Conservation (phyloP, 2,329 filamentous ascomycete genomes). For the Fusarium pseudonygamai region DNA sequence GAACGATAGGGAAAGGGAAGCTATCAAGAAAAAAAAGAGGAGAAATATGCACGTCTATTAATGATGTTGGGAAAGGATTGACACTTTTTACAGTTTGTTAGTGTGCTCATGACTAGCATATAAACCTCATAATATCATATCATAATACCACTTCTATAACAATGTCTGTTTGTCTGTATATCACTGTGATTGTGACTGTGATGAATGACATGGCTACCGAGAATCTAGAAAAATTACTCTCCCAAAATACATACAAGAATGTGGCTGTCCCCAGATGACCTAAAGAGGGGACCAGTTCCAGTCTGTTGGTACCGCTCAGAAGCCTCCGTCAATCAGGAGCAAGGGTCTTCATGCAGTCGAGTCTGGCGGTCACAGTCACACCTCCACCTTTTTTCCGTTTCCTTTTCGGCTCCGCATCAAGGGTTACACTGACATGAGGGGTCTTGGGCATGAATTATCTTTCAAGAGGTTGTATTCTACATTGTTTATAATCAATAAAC, state of each 20-base stretch:
- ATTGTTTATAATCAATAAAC: neutral
- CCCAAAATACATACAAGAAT: neutral
- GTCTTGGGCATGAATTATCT: neutral
- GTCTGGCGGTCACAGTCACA: constrained; percentile 3
- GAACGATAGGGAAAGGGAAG: neutral
- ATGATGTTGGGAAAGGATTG: neutral
- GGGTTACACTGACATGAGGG: neutral
- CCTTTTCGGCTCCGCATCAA: neutral
- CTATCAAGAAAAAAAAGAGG: constrained; percentile 22
- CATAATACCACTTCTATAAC: neutral
- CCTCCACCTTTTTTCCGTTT: neutral
- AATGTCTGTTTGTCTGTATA: neutral
- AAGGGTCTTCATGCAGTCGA: constrained; percentile 4
- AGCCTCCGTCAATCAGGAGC: neutral
- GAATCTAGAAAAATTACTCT: neutral
- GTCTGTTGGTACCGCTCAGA: constrained; percentile 12
- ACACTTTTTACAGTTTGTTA: neutral
- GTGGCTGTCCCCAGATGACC: constrained; percentile 16
- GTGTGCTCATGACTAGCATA: neutral
- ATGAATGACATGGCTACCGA: constrained; percentile 2
- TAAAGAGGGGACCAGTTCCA: constrained; percentile 12
- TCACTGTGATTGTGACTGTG: neutral
- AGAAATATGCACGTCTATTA: constrained; percentile 1
- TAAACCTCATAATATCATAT: neutral
- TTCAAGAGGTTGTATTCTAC: neutral